Conservation (phyloP, 2,329 filamentous ascomycete species). For the Xylariaceae sp. region DNA sequence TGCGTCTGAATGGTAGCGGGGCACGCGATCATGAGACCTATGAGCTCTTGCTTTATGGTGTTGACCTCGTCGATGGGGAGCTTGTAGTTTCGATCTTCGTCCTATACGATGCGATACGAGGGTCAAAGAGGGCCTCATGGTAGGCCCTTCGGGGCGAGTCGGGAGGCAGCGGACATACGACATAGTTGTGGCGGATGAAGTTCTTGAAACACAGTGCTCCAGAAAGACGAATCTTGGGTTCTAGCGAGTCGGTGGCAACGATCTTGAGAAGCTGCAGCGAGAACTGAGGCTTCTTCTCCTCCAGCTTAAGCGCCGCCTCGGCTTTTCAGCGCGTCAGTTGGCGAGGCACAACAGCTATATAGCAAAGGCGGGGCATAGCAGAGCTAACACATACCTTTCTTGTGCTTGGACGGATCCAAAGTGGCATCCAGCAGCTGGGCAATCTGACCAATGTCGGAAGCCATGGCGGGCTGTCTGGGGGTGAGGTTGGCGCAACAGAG, state of each 20-base stretch:
- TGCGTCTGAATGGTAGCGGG: constrained; percentile 84
- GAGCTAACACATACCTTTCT: constrained; percentile 62
- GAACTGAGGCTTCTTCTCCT: constrained; percentile 80
- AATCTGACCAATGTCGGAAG: constrained; percentile 51
- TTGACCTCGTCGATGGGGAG: constrained; percentile 73
- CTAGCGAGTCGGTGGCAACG: constrained; percentile 66
- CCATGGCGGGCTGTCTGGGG: constrained; percentile 38
- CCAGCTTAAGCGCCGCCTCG: constrained; percentile 68
- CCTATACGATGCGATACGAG: constrained; percentile 35
- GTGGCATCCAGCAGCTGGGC: constrained; percentile 85
- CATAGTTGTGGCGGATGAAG: constrained; percentile 91
- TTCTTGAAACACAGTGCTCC: constrained; percentile 97
- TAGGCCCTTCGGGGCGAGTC: neutral
- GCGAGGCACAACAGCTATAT: constrained; percentile 1
- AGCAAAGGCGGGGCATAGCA: constrained; percentile 13
- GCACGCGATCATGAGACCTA: constrained; percentile 92
- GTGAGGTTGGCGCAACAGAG: too few species aligned
- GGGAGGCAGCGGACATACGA: constrained; percentile 41
- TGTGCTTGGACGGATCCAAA: constrained; percentile 78
- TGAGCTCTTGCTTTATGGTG: constrained; percentile 90
- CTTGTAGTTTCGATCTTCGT: constrained; percentile 92
- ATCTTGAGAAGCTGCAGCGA: constrained; percentile 85
- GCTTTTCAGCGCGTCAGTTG: constrained; percentile 44
- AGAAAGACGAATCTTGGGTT: constrained; percentile 73
- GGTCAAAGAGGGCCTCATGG: constrained; percentile 2